phyloP scores from a whole-genome alignment of 2,329 filamentous ascomycete genomes.

The Stenocarpella maydis region DNA sequence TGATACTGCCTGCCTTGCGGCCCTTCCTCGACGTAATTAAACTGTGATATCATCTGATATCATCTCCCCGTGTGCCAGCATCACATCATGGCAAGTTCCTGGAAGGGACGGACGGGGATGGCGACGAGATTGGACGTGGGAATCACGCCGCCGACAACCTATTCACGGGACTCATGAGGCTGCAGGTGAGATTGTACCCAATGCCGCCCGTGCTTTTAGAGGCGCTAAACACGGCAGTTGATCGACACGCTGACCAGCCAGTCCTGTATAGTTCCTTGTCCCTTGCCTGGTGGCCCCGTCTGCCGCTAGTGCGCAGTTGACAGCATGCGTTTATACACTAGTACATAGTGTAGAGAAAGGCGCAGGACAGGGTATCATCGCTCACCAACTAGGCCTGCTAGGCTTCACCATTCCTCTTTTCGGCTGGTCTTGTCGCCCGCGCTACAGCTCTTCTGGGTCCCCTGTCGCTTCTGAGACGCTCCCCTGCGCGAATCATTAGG shows the following conservation, averaged over 20 bases:
- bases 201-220: constrained; percentile 23
- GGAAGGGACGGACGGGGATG: constrained; percentile 1
- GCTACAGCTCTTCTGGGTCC: constrained; percentile 43
- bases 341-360: not conserved
- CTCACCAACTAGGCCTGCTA: constrained; percentile 3
- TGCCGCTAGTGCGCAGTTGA: not conserved
- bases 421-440: constrained; percentile 22
- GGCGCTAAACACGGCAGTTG: constrained; percentile 25
- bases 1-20: constrained; percentile 3
- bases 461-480: constrained; percentile 44
- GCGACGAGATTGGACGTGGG: constrained; percentile 1
- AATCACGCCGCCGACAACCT: constrained; percentile 3
- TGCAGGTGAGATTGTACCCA: constrained; percentile 27
- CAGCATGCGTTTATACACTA: no score
- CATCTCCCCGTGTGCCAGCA: constrained; percentile 2
- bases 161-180: constrained; percentile 12
- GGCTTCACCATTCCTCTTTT: constrained; percentile 19
- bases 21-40: constrained; percentile 24
- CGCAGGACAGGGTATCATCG: constrained; percentile 11
- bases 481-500: constrained; percentile 18
- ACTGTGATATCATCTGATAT: constrained; percentile 25
- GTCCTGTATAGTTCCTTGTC: constrained; percentile 5
- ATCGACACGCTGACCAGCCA: constrained; percentile 25
- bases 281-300: not conserved
- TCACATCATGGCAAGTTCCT: constrained; percentile 1